Base-by-base conservation (phyloP, 306 rosid genomes). In the Carpinus fangiana region DNA sequence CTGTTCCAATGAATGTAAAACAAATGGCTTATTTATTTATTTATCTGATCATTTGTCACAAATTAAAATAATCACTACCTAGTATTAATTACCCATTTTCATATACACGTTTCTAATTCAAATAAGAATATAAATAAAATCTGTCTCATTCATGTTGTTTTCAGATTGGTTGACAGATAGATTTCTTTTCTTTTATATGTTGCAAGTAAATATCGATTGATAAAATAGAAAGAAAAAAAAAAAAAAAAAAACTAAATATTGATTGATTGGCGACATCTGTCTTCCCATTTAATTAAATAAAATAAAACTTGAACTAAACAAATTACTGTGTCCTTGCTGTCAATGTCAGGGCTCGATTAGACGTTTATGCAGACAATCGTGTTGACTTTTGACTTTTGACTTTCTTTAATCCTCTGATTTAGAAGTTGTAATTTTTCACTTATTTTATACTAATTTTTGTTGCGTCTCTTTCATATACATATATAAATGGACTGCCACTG, bases 211-310 rank as follows among this genome's bases (percentile, higher is more conserved):
- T 53, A 10, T 72, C 26, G 26, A 23, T 23, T 23, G 26, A 23
- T 23, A 23, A 23, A 23, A 23, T 23, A 23, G 26, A 23, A 23
- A 23, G 1, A 23, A 23, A 23, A 23, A 23, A 23, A 23, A n/a
- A n/a, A n/a, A n/a, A n/a, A n/a, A n/a, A n/a, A n/a, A n/a, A n/a
- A n/a, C n/a, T 23, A 0, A 23, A 23, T 23, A 23, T 23, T 23
- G 26, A 23, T 23, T 9, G 20, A 4, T 60, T 59, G 38, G 57
- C 12, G 20, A 28, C 75, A 76, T 55, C 59, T 76, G 76, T 75
- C 38, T 4, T 48, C 7, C 55, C 43, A 36, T 43, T 61, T 23
- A 48, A 18, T 60, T 17, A 5, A 34, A 4, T 50, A 51, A 23
- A 59, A n/a, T 12, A 2, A 71, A 71, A 20, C 12, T 18, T 36